Evolutionary conservation across 768 basidiomycete genomes (phyloP), one percentile per base, ranked within the genome.

Genomic region (Hericium coralloides): DNA sequence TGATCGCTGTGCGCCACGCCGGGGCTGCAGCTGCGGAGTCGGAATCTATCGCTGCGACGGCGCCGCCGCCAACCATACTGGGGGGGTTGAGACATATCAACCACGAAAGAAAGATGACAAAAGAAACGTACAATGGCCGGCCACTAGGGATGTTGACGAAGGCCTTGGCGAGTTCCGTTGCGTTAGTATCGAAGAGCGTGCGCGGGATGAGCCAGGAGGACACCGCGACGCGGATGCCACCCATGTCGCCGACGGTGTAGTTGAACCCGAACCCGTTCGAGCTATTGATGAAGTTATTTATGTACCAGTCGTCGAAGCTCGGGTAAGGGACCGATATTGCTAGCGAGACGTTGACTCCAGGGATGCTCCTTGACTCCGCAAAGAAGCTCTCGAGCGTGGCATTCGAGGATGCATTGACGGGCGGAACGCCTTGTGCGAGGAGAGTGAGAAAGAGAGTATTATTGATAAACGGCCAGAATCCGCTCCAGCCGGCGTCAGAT

Each of bases 11-110:
- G 15, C 79, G 69, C 77, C 79, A 82, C 0, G 73, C 74, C 12
- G 78, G 79, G 62, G 79, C 73, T 18, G 79, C 59, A 15, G 75
- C 79, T 10, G 68, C 68, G 1, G 75, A 70, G 45, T 71, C 66
- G 0, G 77, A 71, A 18, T 71, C 64, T 37, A 66, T 62, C 20
- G 64, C 63, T 3, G 70, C 67, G 12, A 79, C 79, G 12, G 67
- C 73, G 3, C 80, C 79, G 2, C 79, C 79, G 6, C 67, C 72
- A 6, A 80, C 63, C 23, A 72, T 65, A 53, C 78, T 80, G 49
- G 25, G 31, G 23, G 17, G 25, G 49, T 25, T 12, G 47, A 20
- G 39, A 25, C 4, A 56, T 14, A 18, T 37, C 15, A 43, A 18
- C 1, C 4, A 31, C 31, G 31, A 31, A 9, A n/a, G n/a, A n/a